These are phyloP conservation scores for Trichosporon sp. DNA, from an alignment of 1,284 basidiomycete genomes.

Conservation along the genomic window DNA sequence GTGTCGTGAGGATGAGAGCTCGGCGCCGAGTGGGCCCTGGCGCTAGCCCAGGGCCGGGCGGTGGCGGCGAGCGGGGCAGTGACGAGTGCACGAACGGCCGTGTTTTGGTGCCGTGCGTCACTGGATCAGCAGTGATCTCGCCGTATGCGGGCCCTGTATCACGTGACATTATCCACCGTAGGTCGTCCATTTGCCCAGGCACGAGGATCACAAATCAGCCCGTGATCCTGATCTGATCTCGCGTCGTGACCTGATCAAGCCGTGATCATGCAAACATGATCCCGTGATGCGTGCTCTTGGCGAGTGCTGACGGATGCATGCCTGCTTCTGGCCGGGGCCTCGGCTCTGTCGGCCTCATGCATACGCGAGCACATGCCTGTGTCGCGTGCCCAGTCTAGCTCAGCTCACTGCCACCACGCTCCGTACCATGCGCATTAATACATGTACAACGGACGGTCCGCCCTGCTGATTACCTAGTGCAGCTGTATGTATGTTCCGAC, in stretches of 20 bases:
- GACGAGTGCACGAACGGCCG: neutral
- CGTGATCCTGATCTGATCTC: neutral
- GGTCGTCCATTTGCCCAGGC: neutral
- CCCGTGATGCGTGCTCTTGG: neutral
- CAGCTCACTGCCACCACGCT: neutral
- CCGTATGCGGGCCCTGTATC: neutral
- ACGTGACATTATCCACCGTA: neutral
- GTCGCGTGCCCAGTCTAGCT: neutral
- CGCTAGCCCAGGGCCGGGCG: neutral
- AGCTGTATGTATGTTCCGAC: neutral
- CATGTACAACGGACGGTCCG: neutral
- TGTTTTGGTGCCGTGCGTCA: slow-evolving; percentile 4
- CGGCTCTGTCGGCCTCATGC: neutral
- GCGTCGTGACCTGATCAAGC: neutral
- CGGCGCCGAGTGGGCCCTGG: neutral
- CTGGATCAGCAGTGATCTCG: neutral
- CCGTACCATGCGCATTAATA: neutral
- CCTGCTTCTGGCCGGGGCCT: neutral
- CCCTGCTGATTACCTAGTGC: neutral
- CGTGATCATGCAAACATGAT: neutral
- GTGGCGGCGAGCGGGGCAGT: neutral
- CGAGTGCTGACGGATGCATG: neutral
- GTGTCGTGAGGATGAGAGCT: neutral
- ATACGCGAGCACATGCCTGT: neutral
- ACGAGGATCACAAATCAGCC: neutral